Evolutionary conservation across 2,329 filamentous ascomycete species (phyloP), one percentile per base, ranked within the genome.

Genomic region (Aspergillus sp.): DNA sequence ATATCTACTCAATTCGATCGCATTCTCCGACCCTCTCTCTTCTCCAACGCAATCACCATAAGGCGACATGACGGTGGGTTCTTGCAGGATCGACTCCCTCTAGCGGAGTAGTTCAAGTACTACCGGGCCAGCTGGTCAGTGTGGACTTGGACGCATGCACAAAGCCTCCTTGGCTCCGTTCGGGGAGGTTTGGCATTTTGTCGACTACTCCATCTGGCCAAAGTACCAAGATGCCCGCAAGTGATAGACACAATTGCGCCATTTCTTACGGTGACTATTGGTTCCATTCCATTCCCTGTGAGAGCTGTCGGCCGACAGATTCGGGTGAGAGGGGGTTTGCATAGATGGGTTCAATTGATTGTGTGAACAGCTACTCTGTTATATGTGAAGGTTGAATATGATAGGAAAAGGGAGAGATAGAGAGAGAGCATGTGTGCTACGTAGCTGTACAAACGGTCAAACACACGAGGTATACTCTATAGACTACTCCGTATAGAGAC

Each of bases 201-300:
- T 47, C 45, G 5, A 22, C 20, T 47, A 22, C 45, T 47, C 22
- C 45, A n/a, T 42, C 36, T n/a, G 16, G 36, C 14, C 16, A 6
- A 42, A n/a, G 36, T 42, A 16, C 36, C 36, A 49, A 52, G 57
- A 59, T 54, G 59, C 39, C 49, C 42, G 53, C 50, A 53, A 52
- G 57, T 54, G 65, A 58, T 60, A 58, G 58, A 62, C 57, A 47
- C 52, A 65, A 75, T 75, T 72, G 71, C 72, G 72, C 70, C 71
- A 75, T 73, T 66, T 55, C 46, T 49, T 50, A 32, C 54, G 29
- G 57, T 59, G 61, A 69, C 67, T 53, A 74, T 74, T 73, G 71
- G 72, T 55, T 63, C 64, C 52, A 26, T 10, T 4, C 14, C 39
- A 55, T 11, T 26, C 36, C 32, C 53, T 52, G 57, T 29, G 58